phyloP scores from a whole-genome alignment of 345 rosid species.

The Geranium brycei region DNA sequence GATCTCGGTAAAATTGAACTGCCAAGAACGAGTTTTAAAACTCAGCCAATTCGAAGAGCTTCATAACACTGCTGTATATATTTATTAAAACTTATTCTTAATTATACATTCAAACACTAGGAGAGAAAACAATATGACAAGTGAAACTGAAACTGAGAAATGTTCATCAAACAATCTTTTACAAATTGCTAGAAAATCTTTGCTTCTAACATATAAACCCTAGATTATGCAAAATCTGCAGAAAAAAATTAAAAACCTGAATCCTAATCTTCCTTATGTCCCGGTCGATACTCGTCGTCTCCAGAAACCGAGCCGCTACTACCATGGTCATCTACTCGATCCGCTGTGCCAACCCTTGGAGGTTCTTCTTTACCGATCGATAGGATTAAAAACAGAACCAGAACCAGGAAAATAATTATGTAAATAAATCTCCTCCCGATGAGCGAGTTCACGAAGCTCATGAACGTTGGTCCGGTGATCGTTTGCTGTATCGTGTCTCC shows the following conservation, averaged over 20 bases:
- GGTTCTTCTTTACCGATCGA: conserved; percentile 41
- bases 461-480: conserved; percentile 57
- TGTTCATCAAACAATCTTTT: no score
- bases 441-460: conserved; percentile 54
- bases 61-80: no score
- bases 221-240: no score
- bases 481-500: conserved; percentile 46
- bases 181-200: no score
- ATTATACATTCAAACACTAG: no score
- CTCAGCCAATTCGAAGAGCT: no score
- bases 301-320: conserved; percentile 23
- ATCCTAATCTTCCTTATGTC: conserved; percentile 52
- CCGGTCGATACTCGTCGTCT: conserved; percentile 1
- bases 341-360: conserved; percentile 30
- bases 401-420: conserved; percentile 58
- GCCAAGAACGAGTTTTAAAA: no score
- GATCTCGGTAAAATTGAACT: no score
- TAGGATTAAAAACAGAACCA: conserved; percentile 42
- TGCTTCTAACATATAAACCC: no score
- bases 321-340: conserved; percentile 25
- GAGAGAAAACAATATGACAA: no score
- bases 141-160: no score
- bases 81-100: no score
- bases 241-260: neutral
- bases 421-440: conserved; percentile 46